Percentiles rank a stretch among this genome's conserved stretches.
Conservation (phyloP, 257 asterid species). For the Solanum sitiens region DNA sequence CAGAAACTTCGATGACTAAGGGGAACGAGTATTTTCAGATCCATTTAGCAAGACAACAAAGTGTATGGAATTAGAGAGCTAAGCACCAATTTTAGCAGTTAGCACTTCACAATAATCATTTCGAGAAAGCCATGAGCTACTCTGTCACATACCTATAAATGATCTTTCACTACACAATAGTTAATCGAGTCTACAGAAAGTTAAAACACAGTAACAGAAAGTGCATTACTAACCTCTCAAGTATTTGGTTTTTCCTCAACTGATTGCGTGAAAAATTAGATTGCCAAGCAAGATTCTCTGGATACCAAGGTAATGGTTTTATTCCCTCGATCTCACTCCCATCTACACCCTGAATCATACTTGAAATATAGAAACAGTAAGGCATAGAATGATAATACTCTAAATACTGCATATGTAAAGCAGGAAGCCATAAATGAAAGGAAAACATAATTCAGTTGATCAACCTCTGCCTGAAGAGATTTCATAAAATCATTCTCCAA, state of each 20-base stretch:
- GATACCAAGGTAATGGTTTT: conserved; percentile 91
- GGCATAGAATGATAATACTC: neutral
- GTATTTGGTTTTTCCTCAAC: conserved; percentile 81
- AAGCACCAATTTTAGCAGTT: neutral
- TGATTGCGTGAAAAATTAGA: conserved; percentile 87
- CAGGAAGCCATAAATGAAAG: neutral
- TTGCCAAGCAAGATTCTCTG: conserved; percentile 96
- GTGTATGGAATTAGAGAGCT: neutral
- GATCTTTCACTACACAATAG: neutral
- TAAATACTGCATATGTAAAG: neutral
- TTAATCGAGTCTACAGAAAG: neutral
- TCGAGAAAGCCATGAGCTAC: neutral
- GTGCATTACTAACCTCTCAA: conserved; percentile 53
- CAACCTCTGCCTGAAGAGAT: conserved; percentile 84
- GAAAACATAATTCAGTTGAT: neutral
- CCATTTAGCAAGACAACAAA: neutral
- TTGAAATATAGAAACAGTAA: neutral
- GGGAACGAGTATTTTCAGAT: neutral
- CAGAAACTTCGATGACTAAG: neutral
- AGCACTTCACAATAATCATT: neutral
- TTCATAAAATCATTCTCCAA: conserved; percentile 77
- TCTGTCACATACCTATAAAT: neutral
- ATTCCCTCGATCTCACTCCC: conserved; percentile 73
- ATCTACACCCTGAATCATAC: conserved; percentile 44
- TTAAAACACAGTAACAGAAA: neutral